Evolutionary conservation across 345 rosid species (phyloP).

Genomic region (Eucalyptus marginata): DNA sequence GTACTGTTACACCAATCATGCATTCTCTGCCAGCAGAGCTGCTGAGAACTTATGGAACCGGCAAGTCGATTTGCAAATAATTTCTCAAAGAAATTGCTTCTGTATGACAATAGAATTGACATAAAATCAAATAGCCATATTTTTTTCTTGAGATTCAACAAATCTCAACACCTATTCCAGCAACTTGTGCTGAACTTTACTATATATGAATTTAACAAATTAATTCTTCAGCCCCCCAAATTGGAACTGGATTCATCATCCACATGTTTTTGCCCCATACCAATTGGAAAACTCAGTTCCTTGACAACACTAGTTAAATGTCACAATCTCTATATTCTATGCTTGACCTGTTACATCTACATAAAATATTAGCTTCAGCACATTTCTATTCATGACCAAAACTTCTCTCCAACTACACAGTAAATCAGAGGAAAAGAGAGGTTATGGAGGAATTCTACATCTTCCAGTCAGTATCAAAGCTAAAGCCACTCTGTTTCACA

Average conservation of each 20-base stretch:
- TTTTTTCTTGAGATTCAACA: neutral
- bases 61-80: neutral
- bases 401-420: neutral
- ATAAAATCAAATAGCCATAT: neutral
- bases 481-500: neutral
- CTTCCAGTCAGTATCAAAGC: neutral
- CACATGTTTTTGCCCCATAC: neutral
- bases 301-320: neutral
- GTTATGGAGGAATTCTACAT: neutral
- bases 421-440: neutral
- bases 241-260: neutral
- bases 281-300: neutral
- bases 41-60: neutral
- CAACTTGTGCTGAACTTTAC: neutral
- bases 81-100: neutral
- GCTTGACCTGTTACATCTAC: neutral
- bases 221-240: neutral
- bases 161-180: neutral
- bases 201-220: neutral
- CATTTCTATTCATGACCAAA: neutral
- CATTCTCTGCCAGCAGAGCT: neutral
- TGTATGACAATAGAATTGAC: neutral
- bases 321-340: neutral
- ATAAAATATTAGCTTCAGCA: neutral
- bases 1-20: neutral